Evolutionary conservation across 176 grass and related monocot genomes (phyloP), one percentile per base, ranked within the genome.

Genomic region (Triticum monococcum): DNA sequence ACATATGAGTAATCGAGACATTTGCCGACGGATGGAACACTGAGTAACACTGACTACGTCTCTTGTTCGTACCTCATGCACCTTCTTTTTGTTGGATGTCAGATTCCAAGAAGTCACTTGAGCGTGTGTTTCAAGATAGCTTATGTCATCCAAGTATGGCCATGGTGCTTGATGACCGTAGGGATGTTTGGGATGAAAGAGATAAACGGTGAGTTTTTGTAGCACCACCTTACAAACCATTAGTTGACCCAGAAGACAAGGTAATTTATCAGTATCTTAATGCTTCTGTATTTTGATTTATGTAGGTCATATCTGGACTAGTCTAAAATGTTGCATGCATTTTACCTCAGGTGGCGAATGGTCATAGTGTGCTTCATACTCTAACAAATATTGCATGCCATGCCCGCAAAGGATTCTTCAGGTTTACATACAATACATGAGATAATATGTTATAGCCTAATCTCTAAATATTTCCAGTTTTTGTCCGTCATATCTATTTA

Each of bases 81-180:
- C 12, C 7, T 75, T 73, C 38, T 48, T 33, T 68, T 16, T 1
- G 26, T 5, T 80, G 36, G 2, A 12, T 77, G 0, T 4, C 60
- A 89, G 92, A 81, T 80, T 83, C 56, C 45, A 89, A 83, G 40
- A 94, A 94, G 81, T 94, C 92, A 31, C 83, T 91, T 64, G 74
- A 94, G 37, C 85, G 33, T 91, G 92, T 94, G 54, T 94, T 94
- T 64, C 75, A 85, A 81, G 77, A 89, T 31, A 82, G 84, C 60
- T 84, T 74, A 65, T 94, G 92, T 77, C 92, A 89, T 91, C 89
- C 92, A 78, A 94, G 87, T 66, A 87, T 94, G 92, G 87, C 92
- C 36, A 85, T 94, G 89, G 89, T 94, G 31, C 91, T 94, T 72
- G 92, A 94, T 89, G 92, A 94, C 63, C 57, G 92, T 22, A 72